These are phyloP conservation scores for Kurtzmaniella natalensis DNA, from an alignment of 1,139 yeast genomes.

Conservation along the genomic window DNA sequence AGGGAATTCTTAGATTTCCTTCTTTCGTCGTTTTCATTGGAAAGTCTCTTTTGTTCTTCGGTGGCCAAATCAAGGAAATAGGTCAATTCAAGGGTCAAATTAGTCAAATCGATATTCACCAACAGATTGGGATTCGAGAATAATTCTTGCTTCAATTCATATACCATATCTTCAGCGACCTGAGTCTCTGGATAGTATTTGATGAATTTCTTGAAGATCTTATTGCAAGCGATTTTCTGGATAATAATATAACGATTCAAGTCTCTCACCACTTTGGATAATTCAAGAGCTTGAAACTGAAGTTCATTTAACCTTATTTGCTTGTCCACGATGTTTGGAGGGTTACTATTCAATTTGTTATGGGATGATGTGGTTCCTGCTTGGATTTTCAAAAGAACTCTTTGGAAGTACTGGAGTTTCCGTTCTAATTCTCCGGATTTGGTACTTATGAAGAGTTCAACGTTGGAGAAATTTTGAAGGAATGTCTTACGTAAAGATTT, in stretches of 20 bases:
- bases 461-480: slow-evolving; percentile 46
- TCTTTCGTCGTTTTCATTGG: slow-evolving; percentile 7
- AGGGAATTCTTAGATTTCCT: slow-evolving; percentile 13
- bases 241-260: slow-evolving; percentile 70
- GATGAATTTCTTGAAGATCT: slow-evolving; percentile 72
- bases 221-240: slow-evolving; percentile 78
- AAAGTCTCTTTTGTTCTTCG: slow-evolving; percentile 34
- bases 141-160: slow-evolving; percentile 33
- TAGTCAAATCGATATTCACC: slow-evolving; percentile 59
- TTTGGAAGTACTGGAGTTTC: slow-evolving; percentile 18
- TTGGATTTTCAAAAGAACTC: slow-evolving; percentile 3
- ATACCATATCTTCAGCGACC: slow-evolving; percentile 35
- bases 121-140: slow-evolving; percentile 49
- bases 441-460: slow-evolving; percentile 58
- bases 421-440: slow-evolving; percentile 59
- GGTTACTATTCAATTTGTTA: neutral
- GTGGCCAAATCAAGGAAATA: slow-evolving; percentile 34
- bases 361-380: neutral
- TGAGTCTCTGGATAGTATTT: slow-evolving; percentile 49
- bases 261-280: slow-evolving; percentile 62
- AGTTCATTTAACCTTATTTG: slow-evolving; percentile 24
- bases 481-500: slow-evolving; percentile 28
- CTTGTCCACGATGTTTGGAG: slow-evolving; percentile 7
- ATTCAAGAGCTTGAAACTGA: slow-evolving; percentile 36
- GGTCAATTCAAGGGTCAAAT: slow-evolving; percentile 61